Evolutionary conservation across 371 early-diverging fungal species (phyloP).

Genomic region (Apophysomyces ossiformis): DNA sequence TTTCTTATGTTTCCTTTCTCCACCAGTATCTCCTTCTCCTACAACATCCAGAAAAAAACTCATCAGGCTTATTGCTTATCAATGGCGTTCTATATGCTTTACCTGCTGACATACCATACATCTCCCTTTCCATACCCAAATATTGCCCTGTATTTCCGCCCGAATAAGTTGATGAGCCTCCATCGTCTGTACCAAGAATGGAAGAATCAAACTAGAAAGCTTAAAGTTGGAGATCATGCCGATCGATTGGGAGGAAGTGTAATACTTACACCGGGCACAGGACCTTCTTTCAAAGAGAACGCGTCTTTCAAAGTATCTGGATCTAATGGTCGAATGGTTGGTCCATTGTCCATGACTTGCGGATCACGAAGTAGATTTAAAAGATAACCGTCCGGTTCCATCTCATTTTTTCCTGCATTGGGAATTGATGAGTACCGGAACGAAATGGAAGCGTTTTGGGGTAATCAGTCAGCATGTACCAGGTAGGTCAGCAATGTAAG

Average conservation of each 20-base stretch:
- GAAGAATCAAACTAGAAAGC: constrained; percentile 59
- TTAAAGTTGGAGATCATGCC: too few relatives aligned
- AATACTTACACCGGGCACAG: constrained; percentile 59
- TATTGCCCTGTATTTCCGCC: constrained; percentile 20
- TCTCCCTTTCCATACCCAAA: constrained; percentile 15
- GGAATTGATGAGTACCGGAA: background rate
- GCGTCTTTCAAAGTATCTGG: constrained; percentile 53
- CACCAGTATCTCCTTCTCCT: constrained; percentile 45
- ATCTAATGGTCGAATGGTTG: constrained; percentile 43
- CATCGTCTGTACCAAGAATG: constrained; percentile 58
- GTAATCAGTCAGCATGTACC: constrained; percentile 36
- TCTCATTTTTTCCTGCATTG: constrained; percentile 36
- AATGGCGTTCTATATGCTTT: constrained; percentile 4
- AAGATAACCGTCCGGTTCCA: constrained; percentile 48
- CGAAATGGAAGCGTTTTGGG: background rate
- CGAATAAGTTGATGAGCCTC: constrained; percentile 20
- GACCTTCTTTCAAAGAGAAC: constrained; percentile 59
- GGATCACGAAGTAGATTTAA: constrained; percentile 50
- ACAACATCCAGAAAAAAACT: background rate
- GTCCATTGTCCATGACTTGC: constrained; percentile 38
- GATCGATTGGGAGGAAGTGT: too few relatives aligned
- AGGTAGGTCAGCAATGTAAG: constrained; percentile 60
- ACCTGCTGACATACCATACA: constrained; percentile 19
- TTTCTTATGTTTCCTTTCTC: constrained; percentile 64
- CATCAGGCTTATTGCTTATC: background rate